Base-by-base conservation (phyloP, 2,329 filamentous ascomycete genomes). In the Madurella fahalii region DNA sequence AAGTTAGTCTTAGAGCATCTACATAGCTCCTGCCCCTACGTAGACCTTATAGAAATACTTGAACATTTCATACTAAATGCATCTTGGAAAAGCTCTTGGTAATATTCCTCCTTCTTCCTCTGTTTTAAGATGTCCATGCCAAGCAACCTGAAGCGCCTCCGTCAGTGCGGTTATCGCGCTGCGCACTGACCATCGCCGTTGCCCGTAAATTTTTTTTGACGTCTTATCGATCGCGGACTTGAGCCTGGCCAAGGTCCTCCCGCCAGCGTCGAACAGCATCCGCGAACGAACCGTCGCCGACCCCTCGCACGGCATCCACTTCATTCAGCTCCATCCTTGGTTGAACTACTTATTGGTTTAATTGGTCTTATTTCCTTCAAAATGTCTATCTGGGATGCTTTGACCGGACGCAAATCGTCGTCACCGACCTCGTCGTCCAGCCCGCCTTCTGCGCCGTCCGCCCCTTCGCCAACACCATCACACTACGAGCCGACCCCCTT, bases 301-400 rank as follows among this genome's bases (percentile, higher is more conserved):
- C 37, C 54, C 41, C 54, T 49, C 40, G 13, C 20, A 20, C 52
- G 42, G 41, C 55, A 49, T 17, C 46, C 48, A 44, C 37, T 42
- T 45, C 13, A 40, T 48, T 43, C 50, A 34, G 31, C 32, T 42
- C 17, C 37, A 11, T 11, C 47, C 42, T 57, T 51, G n/a, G 8
- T 42, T 20, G 51, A 31, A 47, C 51, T 51, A 51, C 34, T 50
- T 44, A 7, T 37, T 16, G 15, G 17, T 49, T 52, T 34, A 39
- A 44, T 54, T 31, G n/a, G 17, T 45, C 37, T 56, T 44, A 47
- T 42, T 50, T 18, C 42, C 20, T 25, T 20, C 47, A 71, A 58
- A 58, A 83, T 83, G 79, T 78, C 80, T 32, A 72, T 84, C 66
- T 85, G 81, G 81, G 80, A 81, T 66, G 76, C 81, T 61, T 74